These are phyloP conservation scores for Colletotrichum kahawae DNA, from an alignment of 2,329 filamentous ascomycete species.

Conservation along the genomic window DNA sequence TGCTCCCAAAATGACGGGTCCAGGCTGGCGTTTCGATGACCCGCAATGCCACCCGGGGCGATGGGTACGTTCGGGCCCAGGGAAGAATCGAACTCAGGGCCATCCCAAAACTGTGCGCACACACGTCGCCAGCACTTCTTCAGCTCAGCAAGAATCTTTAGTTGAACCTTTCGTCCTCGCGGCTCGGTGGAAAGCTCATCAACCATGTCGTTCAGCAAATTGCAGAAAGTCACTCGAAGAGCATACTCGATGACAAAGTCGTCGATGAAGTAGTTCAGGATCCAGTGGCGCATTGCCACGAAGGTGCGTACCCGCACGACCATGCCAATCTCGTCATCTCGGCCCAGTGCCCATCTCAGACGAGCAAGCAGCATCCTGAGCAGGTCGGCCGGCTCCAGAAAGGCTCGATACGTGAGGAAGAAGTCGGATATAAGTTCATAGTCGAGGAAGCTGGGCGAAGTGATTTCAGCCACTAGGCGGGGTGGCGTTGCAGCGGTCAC, in stretches of 20 bases:
- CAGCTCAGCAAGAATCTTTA: conserved; percentile 91
- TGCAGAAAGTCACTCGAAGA: conserved; percentile 79
- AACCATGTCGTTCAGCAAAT: conserved; percentile 74
- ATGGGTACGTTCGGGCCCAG: conserved; percentile 71
- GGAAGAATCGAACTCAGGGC: conserved; percentile 66
- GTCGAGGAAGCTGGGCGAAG: conserved; percentile 92
- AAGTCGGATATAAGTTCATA: conserved; percentile 98
- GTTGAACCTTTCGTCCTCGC: conserved; percentile 54
- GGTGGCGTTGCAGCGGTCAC: conserved; percentile 91
- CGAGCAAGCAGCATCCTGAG: conserved; percentile 85
- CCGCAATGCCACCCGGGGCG: conserved; percentile 74
- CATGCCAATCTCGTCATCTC: conserved; percentile 82
- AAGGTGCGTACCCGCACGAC: conserved; percentile 97
- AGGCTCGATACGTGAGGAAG: conserved; percentile 92
- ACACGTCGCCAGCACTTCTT: conserved; percentile 98
- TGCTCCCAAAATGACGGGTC: conserved; percentile 61
- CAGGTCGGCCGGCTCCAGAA: conserved; percentile 78
- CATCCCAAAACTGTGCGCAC: conserved; percentile 89
- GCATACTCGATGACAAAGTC: conserved; percentile 83
- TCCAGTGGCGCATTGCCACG: conserved; percentile 95
- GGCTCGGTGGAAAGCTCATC: conserved; percentile 56
- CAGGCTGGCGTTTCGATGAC: conserved; percentile 59
- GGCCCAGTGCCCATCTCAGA: conserved; percentile 83
- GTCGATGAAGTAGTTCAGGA: conserved; percentile 95
- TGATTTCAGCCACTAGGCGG: conserved; percentile 93